Percentiles rank a stretch among this genome's conserved stretches.
These are phyloP conservation scores for Bruguiera hainesii DNA, from an alignment of 441 rosid species.

Conservation along the genomic window DNA sequence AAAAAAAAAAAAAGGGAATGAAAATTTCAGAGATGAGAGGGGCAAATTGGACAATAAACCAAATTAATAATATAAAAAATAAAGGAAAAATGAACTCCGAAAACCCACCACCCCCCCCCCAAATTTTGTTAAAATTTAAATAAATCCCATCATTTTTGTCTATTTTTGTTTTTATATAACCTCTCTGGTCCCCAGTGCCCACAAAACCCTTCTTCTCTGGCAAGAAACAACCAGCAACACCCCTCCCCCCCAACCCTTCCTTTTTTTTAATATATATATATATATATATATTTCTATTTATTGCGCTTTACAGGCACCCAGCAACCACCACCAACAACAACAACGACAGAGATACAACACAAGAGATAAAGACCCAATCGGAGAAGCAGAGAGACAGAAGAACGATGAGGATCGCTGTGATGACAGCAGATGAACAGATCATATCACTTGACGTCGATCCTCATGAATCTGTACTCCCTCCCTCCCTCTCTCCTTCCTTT, in stretches of 20 bases:
- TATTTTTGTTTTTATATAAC: no score
- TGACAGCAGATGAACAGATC: slow-evolving; percentile 90
- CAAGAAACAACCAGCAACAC: not conserved
- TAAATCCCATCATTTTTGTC: no score
- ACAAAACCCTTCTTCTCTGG: slow-evolving; percentile 4
- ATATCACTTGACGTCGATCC: slow-evolving; percentile 76
- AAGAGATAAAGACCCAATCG: slow-evolving; percentile 1
- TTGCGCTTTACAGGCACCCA: not conserved
- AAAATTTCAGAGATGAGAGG: no score
- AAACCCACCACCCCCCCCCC: no score
- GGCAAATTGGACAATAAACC: no score
- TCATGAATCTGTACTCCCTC: slow-evolving; percentile 60
- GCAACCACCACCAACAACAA: not conserved
- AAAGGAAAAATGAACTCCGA: no score
- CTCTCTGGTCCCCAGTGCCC: not conserved
- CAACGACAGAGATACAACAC: not conserved
- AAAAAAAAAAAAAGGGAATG: no score
- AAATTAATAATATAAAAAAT: no score
- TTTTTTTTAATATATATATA: no score
- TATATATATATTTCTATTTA: no score
- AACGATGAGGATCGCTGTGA: slow-evolving; percentile 76
- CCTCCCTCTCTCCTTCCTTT: not conserved
- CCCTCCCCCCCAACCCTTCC: no score
- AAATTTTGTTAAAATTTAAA: no score
- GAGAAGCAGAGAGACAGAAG: slow-evolving; percentile 6